Conservation (phyloP, 2,329 filamentous ascomycete species). For the Neophaeococcomyces aloes region DNA sequence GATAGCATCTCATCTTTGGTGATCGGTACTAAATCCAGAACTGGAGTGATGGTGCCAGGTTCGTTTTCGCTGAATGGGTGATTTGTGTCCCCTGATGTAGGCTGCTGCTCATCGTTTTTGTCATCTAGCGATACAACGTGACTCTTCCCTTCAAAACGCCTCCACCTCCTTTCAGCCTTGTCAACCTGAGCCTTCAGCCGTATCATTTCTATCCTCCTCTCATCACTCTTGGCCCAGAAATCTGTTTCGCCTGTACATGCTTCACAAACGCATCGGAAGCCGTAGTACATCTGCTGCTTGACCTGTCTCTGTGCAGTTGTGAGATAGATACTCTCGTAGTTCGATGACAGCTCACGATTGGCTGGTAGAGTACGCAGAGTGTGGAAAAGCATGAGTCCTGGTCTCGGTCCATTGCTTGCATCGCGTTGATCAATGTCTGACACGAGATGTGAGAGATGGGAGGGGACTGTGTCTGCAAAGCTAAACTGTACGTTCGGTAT, state of each 20-base stretch:
- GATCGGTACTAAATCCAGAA: not conserved
- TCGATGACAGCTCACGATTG: conserved; percentile 16
- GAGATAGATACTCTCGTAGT: conserved; percentile 17
- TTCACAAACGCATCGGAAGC: conserved; percentile 17
- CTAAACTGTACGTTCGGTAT: conserved; percentile 18
- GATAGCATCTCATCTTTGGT: not conserved
- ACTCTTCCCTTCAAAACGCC: too few species aligned
- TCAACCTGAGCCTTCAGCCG: not conserved
- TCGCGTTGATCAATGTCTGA: not conserved
- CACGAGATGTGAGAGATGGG: not conserved
- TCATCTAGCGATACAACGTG: too few species aligned
- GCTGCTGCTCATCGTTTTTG: too few species aligned
- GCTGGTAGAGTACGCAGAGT: conserved; percentile 17
- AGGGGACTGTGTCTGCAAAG: conserved; percentile 10
- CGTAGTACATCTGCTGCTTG: conserved; percentile 17
- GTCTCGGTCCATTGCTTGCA: not conserved
- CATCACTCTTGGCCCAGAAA: conserved; percentile 18
- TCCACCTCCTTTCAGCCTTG: not conserved
- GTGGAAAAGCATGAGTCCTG: conserved; percentile 14
- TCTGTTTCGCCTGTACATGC: conserved; percentile 14
- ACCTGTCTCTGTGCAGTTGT: conserved; percentile 6
- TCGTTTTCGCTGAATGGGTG: too few species aligned
- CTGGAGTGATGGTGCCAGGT: too few species aligned
- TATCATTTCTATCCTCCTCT: conserved; percentile 15
- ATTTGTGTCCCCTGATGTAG: too few species aligned